Conservation (phyloP, 140 eudicot species). For the Erigeron philadelphicus region DNA sequence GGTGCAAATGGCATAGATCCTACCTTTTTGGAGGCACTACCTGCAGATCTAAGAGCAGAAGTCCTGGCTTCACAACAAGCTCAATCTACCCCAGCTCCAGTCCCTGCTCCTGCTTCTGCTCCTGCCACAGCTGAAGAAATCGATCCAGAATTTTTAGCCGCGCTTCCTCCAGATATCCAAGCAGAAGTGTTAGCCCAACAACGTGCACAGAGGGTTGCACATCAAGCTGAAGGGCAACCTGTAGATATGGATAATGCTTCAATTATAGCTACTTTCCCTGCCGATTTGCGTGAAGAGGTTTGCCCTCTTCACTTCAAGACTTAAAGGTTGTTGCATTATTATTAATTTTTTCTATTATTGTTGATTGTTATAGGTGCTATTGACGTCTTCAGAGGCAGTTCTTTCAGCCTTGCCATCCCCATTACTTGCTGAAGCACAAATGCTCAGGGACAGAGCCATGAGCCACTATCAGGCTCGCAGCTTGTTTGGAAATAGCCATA, state of each 20-base stretch:
- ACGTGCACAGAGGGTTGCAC: slow-evolving; percentile 90
- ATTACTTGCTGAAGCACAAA: slow-evolving; percentile 96
- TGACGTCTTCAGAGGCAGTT: slow-evolving; percentile 96
- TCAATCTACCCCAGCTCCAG: slow-evolving; percentile 63
- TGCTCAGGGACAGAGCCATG: slow-evolving; percentile 99
- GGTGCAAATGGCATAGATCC: slow-evolving; percentile 82
- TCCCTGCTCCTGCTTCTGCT: slow-evolving; percentile 53
- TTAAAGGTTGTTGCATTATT: background rate
- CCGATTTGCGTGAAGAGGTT: slow-evolving; percentile 99
- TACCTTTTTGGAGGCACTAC: slow-evolving; percentile 94
- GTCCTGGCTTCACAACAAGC: slow-evolving; percentile 92
- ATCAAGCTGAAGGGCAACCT: slow-evolving; percentile 95
- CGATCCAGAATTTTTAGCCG: slow-evolving; percentile 98
- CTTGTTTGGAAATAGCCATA: slow-evolving; percentile 82
- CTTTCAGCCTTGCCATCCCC: slow-evolving; percentile 97
- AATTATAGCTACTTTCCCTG: slow-evolving; percentile 94
- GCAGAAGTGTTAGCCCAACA: slow-evolving; percentile 99
- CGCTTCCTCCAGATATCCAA: slow-evolving; percentile 98
- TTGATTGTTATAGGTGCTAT: slow-evolving; percentile 53
- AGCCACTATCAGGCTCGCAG: slow-evolving; percentile 98
- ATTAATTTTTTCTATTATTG: slow-evolving; percentile 25
- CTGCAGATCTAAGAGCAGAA: slow-evolving; percentile 90
- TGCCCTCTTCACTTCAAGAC: slow-evolving; percentile 14
- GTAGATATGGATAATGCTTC: slow-evolving; percentile 99
- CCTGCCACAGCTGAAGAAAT: slow-evolving; percentile 82